Evolutionary conservation across 1,284 basidiomycete genomes (phyloP), one percentile per base, ranked within the genome.

Genomic region (Trichosporon sp.): DNA sequence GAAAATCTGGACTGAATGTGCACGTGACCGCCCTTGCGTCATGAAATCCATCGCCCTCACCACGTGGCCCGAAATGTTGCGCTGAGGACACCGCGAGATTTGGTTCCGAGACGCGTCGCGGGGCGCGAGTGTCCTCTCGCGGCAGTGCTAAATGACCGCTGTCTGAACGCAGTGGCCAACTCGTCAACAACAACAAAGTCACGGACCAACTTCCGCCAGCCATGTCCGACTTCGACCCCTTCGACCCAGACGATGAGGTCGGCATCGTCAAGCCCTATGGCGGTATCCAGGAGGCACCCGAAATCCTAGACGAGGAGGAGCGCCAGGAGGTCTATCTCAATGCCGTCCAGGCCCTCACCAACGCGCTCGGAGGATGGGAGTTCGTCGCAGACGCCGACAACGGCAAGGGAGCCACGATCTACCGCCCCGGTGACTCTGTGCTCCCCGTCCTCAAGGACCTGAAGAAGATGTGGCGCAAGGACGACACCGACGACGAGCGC

Each of bases 391-490:
- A 15, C 81, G 86, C 75, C 87, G 71, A 75, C 1, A 66, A 68
- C 29, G 77, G 78, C 9, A 64, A 65, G 9, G 74, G 73, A 35
- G 87, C 86, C n/a, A 88, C 86, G 21, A 82, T 84, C 5, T 95
- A 95, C 80, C 85, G 90, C 60, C 88, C 93, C 71, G 93, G 93
- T 70, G 93, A 96, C 84, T 90, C 92, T 70, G 90, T 88, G 21
- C 85, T 87, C 67, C 91, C 91, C 1, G 97, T 95, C 79, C 83
- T 98, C 73, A 93, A 93, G 76, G 95, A 98, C 78, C 85, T 98
- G 73, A 98, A 98, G 85, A 92, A 90, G 76, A 87, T 94, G 62
- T 98, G 95, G 95, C 85, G 95, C 63, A 92, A 93, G 80, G 95
- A 98, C 80, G 95, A 97, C 78, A 90, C 89, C 0, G 95, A 98